Evolutionary conservation across 768 basidiomycete species (phyloP).

Genomic region (Mycena rebaudengoi): DNA sequence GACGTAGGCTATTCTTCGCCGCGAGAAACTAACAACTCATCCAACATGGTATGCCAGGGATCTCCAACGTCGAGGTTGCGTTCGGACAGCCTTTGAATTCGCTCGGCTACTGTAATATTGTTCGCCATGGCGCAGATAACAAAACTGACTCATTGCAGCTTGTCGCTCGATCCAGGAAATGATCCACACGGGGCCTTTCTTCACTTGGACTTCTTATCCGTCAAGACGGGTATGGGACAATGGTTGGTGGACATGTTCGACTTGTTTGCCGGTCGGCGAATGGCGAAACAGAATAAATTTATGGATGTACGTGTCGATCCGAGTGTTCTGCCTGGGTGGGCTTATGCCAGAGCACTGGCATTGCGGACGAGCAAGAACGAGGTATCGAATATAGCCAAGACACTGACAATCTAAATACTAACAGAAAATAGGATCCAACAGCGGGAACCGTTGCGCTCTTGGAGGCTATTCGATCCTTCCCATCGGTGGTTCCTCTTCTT

Average conservation of each 20-base stretch:
- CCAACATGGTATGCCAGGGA: conserved; percentile 64
- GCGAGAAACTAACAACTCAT: background rate
- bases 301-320: conserved; percentile 54
- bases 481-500: conserved; percentile 81
- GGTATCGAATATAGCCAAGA: conserved; percentile 29
- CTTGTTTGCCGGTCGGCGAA: conserved; percentile 44
- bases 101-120: conserved; percentile 73
- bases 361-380: conserved; percentile 61
- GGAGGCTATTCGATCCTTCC: conserved; percentile 81
- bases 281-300: conserved; percentile 21
- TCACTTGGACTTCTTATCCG: conserved; percentile 85
- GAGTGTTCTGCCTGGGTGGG: conserved; percentile 79
- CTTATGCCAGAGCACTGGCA: conserved; percentile 75
- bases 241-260: conserved; percentile 83
- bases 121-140: background rate
- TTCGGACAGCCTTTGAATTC: conserved; percentile 91
- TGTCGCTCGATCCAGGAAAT: conserved; percentile 80
- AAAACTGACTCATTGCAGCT: conserved; percentile 7
- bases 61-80: conserved; percentile 87
- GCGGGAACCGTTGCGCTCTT: conserved; percentile 73
- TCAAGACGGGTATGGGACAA: conserved; percentile 80
- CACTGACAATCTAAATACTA: background rate
- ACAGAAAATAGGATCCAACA: conserved; percentile 53
- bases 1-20: conserved; percentile 57
- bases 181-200: conserved; percentile 90